phyloP scores from a whole-genome alignment of 495 filamentous ascomycete genomes.

The Trichoderma reesei region DNA sequence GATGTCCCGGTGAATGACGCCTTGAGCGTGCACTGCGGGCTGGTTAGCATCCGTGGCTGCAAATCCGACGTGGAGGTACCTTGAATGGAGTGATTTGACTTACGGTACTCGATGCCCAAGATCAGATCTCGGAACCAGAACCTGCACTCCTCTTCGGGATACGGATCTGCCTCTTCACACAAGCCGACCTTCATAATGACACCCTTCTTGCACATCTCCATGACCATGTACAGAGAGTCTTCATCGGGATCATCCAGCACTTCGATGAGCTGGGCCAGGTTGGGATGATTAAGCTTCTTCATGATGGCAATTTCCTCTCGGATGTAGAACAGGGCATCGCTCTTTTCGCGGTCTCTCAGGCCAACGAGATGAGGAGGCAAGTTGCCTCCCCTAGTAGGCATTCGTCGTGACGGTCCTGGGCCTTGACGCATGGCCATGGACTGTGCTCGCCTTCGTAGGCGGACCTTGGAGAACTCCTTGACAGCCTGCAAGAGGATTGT shows the following conservation, averaged over 20 bases:
- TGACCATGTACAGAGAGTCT: slow-evolving; percentile 94
- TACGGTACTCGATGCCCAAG: slow-evolving; percentile 86
- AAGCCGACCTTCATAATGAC: slow-evolving; percentile 94
- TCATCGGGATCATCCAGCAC: slow-evolving; percentile 92
- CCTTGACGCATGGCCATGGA: slow-evolving; percentile 70
- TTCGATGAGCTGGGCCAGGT: slow-evolving; percentile 86
- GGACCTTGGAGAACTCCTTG: slow-evolving; percentile 94
- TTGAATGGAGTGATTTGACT: slow-evolving; percentile 21
- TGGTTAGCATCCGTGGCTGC: slow-evolving; percentile 4
- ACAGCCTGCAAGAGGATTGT: slow-evolving; percentile 53
- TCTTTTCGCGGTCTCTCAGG: slow-evolving; percentile 44
- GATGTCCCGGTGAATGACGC: slow-evolving; percentile 93
- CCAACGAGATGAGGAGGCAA: neutral
- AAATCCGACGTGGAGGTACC: neutral
- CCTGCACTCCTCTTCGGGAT: slow-evolving; percentile 72
- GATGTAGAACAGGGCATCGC: slow-evolving; percentile 79
- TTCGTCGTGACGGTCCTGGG: slow-evolving; percentile 35
- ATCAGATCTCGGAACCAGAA: slow-evolving; percentile 94
- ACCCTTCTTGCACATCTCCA: slow-evolving; percentile 98
- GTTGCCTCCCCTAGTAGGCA: slow-evolving; percentile 23
- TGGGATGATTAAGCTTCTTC: slow-evolving; percentile 94
- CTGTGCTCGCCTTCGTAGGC: slow-evolving; percentile 84
- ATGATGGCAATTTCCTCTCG: slow-evolving; percentile 97
- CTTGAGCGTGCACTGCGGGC: slow-evolving; percentile 70
- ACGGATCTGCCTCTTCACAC: slow-evolving; percentile 74